phyloP scores from a whole-genome alignment of 352 stramenopile species.

The Globisporangium carolinianum region DNA sequence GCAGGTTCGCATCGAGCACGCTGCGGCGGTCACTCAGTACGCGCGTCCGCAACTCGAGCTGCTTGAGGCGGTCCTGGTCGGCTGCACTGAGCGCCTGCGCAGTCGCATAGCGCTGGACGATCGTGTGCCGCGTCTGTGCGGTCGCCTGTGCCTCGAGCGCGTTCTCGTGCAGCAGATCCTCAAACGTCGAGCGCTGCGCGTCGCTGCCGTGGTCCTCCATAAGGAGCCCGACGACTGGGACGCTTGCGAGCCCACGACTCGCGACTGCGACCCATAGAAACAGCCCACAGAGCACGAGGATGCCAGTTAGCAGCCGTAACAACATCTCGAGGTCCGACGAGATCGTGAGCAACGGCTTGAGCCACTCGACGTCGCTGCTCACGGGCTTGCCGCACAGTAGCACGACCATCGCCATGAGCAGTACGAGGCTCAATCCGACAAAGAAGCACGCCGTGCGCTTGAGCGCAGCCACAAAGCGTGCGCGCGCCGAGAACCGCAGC shows the following conservation, averaged over 20 bases:
- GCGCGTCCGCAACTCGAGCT: conserved; percentile 64
- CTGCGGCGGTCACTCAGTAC: conserved; percentile 57
- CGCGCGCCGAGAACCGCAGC: conserved; percentile 40
- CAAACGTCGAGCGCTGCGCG: conserved; percentile 59
- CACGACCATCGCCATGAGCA: conserved; percentile 62
- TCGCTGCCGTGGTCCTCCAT: conserved; percentile 72
- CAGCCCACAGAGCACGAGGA: conserved; percentile 63
- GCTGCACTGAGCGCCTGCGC: conserved; percentile 59
- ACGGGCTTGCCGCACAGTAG: conserved; percentile 73
- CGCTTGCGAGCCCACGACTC: conserved; percentile 57
- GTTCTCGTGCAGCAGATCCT: conserved; percentile 70
- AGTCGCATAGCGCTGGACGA: conserved; percentile 56
- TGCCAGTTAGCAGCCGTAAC: conserved; percentile 60
- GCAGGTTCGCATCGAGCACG: conserved; percentile 61
- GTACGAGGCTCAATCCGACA: conserved; percentile 50
- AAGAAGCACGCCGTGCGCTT: conserved; percentile 79
- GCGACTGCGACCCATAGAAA: conserved; percentile 77
- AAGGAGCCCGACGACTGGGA: conserved; percentile 69
- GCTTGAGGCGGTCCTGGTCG: conserved; percentile 64
- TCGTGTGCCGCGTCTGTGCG: conserved; percentile 60
- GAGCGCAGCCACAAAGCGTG: conserved; percentile 47
- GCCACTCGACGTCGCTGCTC: conserved; percentile 73
- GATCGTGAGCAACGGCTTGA: conserved; percentile 73
- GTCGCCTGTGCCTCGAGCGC: conserved; percentile 64
- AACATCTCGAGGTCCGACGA: conserved; percentile 70